Base-by-base conservation (phyloP, 139 green algal genomes). In the Edaphochlamys debaryana region DNA sequence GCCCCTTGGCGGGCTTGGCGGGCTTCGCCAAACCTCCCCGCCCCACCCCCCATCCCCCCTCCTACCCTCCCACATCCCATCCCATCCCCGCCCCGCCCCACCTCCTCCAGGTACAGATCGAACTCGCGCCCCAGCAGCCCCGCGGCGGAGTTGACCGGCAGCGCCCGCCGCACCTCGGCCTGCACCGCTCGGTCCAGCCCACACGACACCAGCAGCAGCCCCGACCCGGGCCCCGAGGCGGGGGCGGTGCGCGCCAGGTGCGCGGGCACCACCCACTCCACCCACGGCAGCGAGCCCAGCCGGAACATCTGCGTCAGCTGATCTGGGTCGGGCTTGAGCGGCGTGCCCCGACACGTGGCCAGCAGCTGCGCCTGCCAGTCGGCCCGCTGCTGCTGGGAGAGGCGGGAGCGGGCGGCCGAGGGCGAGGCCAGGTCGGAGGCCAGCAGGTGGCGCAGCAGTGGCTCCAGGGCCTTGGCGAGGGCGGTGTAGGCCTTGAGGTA, bases 401-500 rank as follows among this genome's bases (percentile, higher is more conserved):
- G 58, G 40, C 30, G 48, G 60, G 1, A 9, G 38, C 74, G 74
- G 1, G 60, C 58, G 41, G 62, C 56, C 30, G 74, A 27, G 40
- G 56, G 60, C 19, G 32, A 23, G 22, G 52, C 19, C 17, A 42
- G 62, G 32, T 70, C 74, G 40, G 74, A n/a, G 4, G 40, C 60
- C 60, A 81, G 41, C 60, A 81, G 29, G 2, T 23, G n/a, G 17
- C 40, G 32, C 6, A 81, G 62, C 40, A 32, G 74, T 7, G 74
- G 74, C 74, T 81, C 74, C 29, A 81, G 74, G 11, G 74, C 58
- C 74, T 81, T 81, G 58, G 74, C 58, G 13, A 71, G 23, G 60
- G 58, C 50, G 30, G 74, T 81, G 38, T 81, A 81, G 74, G 74
- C 60, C 60, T 81, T 81, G 58, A 81, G 62, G 74, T 81, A n/a